phyloP scores from a whole-genome alignment of 2,329 filamentous ascomycete genomes.

The Fusarium newnesense region DNA sequence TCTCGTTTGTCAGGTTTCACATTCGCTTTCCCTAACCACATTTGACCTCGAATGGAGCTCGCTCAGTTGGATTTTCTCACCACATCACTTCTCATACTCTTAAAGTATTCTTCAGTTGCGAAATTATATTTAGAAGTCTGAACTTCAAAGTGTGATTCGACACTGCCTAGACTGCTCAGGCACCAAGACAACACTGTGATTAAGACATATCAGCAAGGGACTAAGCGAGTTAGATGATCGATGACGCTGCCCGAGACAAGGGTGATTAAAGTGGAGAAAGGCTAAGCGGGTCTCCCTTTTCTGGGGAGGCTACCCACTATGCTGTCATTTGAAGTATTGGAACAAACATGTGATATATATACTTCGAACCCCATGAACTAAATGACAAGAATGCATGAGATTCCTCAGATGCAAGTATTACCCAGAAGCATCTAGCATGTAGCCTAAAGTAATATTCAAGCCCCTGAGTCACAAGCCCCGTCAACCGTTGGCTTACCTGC shows the following conservation, averaged over 20 bases:
- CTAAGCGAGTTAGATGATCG: conserved; percentile 34
- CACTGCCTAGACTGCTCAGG: neutral
- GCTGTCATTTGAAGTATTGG: conserved; percentile 24
- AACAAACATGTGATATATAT: conserved; percentile 24
- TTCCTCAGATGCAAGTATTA: neutral
- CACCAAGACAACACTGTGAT: conserved; percentile 9
- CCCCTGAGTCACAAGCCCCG: conserved; percentile 10
- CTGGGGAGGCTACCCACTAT: conserved; percentile 33
- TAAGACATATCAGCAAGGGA: conserved; percentile 9
- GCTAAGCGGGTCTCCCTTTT: conserved; percentile 28
- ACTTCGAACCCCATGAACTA: conserved; percentile 3
- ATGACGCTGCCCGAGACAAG: conserved; percentile 35
- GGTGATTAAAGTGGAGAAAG: conserved; percentile 28
- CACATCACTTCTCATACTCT: neutral
- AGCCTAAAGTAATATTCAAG: neutral
- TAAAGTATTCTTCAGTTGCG: neutral
- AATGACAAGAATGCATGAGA: neutral
- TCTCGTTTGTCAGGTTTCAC: neutral
- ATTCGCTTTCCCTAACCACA: conserved; percentile 1
- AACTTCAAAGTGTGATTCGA: neutral
- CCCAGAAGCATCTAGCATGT: neutral
- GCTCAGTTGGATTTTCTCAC: neutral
- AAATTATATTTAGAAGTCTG: neutral
- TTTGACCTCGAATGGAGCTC: neutral
- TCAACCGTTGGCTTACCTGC: conserved; percentile 14